Conservation (phyloP, 2,329 filamentous ascomycete species). For the Remersonia thermophila region DNA sequence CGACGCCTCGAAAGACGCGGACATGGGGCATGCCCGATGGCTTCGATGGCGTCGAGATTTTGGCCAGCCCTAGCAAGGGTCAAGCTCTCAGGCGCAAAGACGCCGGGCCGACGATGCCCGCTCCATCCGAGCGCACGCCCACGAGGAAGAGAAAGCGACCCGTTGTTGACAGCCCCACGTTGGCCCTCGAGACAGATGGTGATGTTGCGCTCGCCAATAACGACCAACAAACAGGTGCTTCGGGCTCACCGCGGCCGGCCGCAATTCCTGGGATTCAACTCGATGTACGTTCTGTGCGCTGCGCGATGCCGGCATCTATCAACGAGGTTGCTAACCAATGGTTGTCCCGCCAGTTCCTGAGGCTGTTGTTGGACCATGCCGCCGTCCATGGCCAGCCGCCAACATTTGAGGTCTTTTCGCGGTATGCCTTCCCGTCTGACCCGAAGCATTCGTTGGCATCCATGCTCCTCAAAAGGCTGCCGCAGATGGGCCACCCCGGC, state of each 20-base stretch:
- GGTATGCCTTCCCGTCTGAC: constrained; percentile 53
- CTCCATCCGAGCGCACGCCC: constrained; percentile 44
- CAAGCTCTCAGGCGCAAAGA: constrained; percentile 28
- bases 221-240: constrained; percentile 17
- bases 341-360: constrained; percentile 35
- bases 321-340: too few relatives aligned
- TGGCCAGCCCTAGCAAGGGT: constrained; percentile 40
- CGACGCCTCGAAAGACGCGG: constrained; percentile 48
- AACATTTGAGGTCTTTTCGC: constrained; percentile 55
- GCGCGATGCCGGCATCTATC: too few relatives aligned
- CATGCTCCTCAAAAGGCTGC: constrained; percentile 55
- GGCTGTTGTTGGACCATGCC: constrained; percentile 52
- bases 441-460: constrained; percentile 50
- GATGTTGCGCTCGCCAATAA: constrained; percentile 22
- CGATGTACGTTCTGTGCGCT: constrained; percentile 25
- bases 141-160: constrained; percentile 62
- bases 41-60: constrained; percentile 57
- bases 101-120: constrained; percentile 30
- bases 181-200: constrained; percentile 41
- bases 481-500: constrained; percentile 37
- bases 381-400: constrained; percentile 42
- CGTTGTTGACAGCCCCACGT: constrained; percentile 52
- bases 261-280: constrained; percentile 12
- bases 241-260: constrained; percentile 1
- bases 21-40: constrained; percentile 58